Evolutionary conservation across 768 basidiomycete species (phyloP).

Genomic region (Tricholoma bakamatsutake): DNA sequence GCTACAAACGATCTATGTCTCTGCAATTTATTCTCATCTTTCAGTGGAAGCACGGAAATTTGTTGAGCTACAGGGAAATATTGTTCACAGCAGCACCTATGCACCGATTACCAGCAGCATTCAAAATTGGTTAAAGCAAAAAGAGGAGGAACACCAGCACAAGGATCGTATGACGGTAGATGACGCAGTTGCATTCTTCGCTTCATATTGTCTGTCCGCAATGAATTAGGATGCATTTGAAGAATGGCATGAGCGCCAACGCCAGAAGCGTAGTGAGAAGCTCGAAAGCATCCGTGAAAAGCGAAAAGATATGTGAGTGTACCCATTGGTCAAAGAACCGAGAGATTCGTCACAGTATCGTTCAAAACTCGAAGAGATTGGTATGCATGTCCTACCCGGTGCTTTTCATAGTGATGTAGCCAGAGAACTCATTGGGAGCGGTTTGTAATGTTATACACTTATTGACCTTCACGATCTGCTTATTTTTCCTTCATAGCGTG

Average conservation of each 20-base stretch:
- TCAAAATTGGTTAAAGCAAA: constrained; percentile 23
- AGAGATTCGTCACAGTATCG: neutral
- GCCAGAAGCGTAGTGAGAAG: constrained; percentile 28
- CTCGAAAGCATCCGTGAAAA: constrained; percentile 29
- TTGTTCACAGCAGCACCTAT: constrained; percentile 15
- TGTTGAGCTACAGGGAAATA: constrained; percentile 12
- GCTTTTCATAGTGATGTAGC: constrained; percentile 28
- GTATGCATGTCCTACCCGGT: constrained; percentile 7
- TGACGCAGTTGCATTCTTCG: neutral
- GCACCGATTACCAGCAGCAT: constrained; percentile 17
- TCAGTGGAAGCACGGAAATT: constrained; percentile 13
- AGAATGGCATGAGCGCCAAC: constrained; percentile 26
- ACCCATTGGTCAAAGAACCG: neutral
- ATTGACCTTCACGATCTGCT: neutral
- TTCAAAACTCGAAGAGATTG: neutral
- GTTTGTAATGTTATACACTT: constrained; percentile 17
- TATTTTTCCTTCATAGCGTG: constrained; percentile 22
- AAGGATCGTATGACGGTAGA: constrained; percentile 23
- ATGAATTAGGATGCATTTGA: constrained; percentile 21
- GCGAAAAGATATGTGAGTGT: constrained; percentile 31
- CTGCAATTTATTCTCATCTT: constrained; percentile 10
- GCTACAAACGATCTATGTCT: constrained; percentile 13
- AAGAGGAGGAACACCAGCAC: constrained; percentile 23
- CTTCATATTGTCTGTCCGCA: constrained; percentile 4
- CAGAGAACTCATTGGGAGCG: constrained; percentile 32